phyloP scores from a whole-genome alignment of 768 basidiomycete species.

The Termitomyces sp. region DNA sequence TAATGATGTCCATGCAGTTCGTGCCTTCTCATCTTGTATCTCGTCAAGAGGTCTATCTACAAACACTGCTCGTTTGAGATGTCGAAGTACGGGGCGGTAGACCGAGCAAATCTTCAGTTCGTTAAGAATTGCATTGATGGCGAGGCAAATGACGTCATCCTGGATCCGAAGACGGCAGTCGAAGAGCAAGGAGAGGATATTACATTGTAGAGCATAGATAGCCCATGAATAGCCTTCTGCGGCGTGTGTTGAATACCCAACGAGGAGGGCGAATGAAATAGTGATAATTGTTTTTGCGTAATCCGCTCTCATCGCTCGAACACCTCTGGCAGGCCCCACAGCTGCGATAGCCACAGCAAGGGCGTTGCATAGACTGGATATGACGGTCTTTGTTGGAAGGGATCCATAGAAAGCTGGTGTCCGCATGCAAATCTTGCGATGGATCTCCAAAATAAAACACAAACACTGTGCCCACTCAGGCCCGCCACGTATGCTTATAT shows the following conservation, averaged over 20 bases:
- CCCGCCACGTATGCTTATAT: neutral
- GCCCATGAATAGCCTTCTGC: neutral
- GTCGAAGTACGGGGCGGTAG: neutral
- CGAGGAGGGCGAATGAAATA: neutral
- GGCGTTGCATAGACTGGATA: neutral
- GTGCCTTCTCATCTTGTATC: neutral
- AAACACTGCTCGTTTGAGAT: neutral
- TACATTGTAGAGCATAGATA: neutral
- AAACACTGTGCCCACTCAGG: neutral
- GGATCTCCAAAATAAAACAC: neutral
- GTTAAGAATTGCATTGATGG: neutral
- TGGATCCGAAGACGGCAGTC: neutral
- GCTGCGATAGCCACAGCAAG: neutral
- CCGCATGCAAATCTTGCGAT: neutral
- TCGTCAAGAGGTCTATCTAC: neutral
- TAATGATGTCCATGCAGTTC: neutral
- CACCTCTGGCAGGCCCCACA: neutral
- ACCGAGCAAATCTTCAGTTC: neutral
- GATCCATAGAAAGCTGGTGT: neutral
- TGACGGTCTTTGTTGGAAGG: neutral
- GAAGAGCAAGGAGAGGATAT: neutral
- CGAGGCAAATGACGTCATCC: neutral
- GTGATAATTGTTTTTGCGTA: neutral
- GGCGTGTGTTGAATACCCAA: neutral
- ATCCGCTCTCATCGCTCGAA: neutral